A percentile compares a stretch with the other conserved stretches of the same genome.
phyloP scores from a whole-genome alignment of 768 basidiomycete genomes.

The Tricholoma sp. region DNA sequence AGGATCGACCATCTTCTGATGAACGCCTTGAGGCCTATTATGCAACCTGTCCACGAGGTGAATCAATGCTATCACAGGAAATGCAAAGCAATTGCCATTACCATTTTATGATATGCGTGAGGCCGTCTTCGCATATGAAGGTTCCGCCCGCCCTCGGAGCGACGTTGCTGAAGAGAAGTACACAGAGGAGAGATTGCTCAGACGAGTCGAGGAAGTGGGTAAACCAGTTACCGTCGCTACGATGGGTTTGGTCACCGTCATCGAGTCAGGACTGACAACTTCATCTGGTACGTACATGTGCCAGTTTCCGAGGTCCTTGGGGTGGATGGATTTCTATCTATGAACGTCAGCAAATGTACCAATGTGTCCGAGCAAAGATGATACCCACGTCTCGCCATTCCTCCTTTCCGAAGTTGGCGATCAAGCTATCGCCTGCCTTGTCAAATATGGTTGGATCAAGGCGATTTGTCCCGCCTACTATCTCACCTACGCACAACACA shows the following conservation, averaged over 20 bases:
- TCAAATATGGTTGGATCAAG: conserved; percentile 3
- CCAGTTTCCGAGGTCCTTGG: conserved; percentile 4
- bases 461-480: conserved; percentile 1
- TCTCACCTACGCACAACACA: not conserved
- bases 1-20: not conserved
- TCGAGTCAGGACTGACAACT: not conserved
- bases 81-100: not conserved
- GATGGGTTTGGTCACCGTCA: not conserved
- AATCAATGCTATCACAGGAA: not conserved
- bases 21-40: not conserved
- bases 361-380: not conserved
- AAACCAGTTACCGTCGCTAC: conserved; percentile 4
- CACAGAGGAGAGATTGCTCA: conserved; percentile 1
- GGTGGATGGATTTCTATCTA: not conserved
- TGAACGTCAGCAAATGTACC: not conserved
- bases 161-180: conserved; percentile 2
- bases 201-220: conserved; percentile 5
- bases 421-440: conserved; percentile 4
- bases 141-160: conserved; percentile 1
- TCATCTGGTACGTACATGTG: not conserved
- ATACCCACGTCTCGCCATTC: not conserved
- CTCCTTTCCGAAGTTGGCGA: conserved; percentile 1
- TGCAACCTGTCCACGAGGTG: not conserved
- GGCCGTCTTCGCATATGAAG: conserved; percentile 2
- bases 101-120: conserved; percentile 1